Conservation (phyloP, 2,329 filamentous ascomycete species). For the Stromatinia cepivora region DNA sequence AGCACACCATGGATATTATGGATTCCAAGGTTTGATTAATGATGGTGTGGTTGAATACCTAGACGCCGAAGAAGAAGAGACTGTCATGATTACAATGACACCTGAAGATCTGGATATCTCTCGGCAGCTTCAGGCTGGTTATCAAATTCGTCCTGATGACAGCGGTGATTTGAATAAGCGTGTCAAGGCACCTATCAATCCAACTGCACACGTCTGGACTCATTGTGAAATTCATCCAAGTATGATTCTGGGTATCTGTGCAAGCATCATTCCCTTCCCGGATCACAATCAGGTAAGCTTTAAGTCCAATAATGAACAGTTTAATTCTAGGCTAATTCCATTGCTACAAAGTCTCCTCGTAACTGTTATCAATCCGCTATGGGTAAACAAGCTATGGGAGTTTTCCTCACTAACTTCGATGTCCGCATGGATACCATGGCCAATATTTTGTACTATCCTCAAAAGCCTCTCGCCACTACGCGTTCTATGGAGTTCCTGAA, state of each 20-base stretch:
- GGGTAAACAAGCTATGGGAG: slow-evolving; percentile 99
- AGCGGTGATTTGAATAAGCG: slow-evolving; percentile 76
- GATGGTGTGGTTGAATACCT: slow-evolving; percentile 91
- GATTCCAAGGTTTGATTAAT: slow-evolving; percentile 84
- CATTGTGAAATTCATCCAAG: slow-evolving; percentile 99
- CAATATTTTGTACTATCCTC: slow-evolving; percentile 97
- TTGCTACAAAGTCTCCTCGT: slow-evolving; percentile 72
- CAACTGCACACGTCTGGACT: slow-evolving; percentile 87
- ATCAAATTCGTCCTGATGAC: slow-evolving; percentile 60
- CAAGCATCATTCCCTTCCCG: slow-evolving; percentile 98
- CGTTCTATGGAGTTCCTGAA: slow-evolving; percentile 98
- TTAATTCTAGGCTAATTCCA: slow-evolving; percentile 40
- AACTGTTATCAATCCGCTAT: slow-evolving; percentile 99
- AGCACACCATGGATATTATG: slow-evolving; percentile 62
- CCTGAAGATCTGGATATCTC: slow-evolving; percentile 88
- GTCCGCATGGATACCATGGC: slow-evolving; percentile 99
- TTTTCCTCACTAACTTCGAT: slow-evolving; percentile 95
- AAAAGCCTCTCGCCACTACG: slow-evolving; percentile 94
- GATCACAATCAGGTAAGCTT: slow-evolving; percentile 84
- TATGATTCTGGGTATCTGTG: slow-evolving; percentile 98
- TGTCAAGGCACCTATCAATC: slow-evolving; percentile 84
- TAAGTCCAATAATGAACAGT: slow-evolving; percentile 16
- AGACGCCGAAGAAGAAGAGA: slow-evolving; percentile 97
- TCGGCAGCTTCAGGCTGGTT: slow-evolving; percentile 66
- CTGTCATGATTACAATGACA: slow-evolving; percentile 98